Evolutionary conservation across 1,139 yeast genomes (phyloP), one percentile per base, ranked within the genome.

Genomic region (Saccharomyces hybrid): DNA sequence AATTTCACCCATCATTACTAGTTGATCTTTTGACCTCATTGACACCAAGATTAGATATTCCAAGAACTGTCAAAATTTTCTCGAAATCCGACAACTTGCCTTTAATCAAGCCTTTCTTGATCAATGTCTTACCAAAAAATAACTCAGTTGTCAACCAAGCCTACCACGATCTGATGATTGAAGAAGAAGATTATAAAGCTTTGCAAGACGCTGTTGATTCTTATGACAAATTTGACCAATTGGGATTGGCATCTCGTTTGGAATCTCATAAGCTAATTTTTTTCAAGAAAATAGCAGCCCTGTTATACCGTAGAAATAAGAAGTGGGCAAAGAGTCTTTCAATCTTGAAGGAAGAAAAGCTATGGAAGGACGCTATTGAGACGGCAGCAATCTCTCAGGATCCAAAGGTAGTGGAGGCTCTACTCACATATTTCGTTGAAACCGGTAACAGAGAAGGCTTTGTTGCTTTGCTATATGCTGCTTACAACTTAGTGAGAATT

Each of bases 371-470:
- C 70, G 90, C 96, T 61, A 87, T 95, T 68, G 88, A 83, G 68
- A 91, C 98, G 11, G 96, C 96, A 46, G 83, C 96, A n/a, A 73
- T 83, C 55, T 89, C 97, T 23, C 82, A 81, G 61, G 85, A 85
- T 61, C 69, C 81, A 27, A 90, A 88, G 70, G 85, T 93, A 68
- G 91, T 95, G 29, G 95, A 89, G 70, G 99, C 93, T 57, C 77
- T 89, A 61, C 76, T 93, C 69, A 82, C 86, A 58, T 95, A 93
- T 76, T 93, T 93, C 72, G 98, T 95, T 57, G 98, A 91, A 67
- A 90, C 96, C 50, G 99, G 96, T 65, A 93, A 93, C 76, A 90
- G 86, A 72, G 99, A 93, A 76, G 89, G 96, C 67, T 88, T 89
- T 69, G 88, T 90, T 64, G 98, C 96, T 8, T 81, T 91, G 59